Base-by-base conservation (phyloP, 768 basidiomycete species). In the Amyloporia xantha region DNA sequence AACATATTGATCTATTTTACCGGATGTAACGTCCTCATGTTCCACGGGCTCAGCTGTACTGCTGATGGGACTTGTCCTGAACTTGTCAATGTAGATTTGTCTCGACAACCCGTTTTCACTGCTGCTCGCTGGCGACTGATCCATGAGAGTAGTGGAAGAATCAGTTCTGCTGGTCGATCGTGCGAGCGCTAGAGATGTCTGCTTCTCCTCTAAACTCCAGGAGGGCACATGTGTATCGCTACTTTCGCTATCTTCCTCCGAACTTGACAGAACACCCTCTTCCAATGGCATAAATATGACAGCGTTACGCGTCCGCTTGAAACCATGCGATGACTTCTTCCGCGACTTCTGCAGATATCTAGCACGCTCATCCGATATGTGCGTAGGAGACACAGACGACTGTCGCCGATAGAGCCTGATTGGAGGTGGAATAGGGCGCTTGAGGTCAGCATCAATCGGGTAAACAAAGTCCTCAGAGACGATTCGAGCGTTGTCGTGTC, bases 241-340 rank as follows among this genome's bases (percentile, higher is more conserved):
- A n/a, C n/a, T n/a, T n/a, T n/a, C n/a, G 30, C 30, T 7, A 15
- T 33, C 30, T 15, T 33, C 30, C 7, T 33, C 30, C 30, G 30
- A 33, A 33, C 30, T 33, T 36, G 55, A 55, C 30, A 51, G 40
- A 12, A 47, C 46, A n/a, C 58, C 57, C 19, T 45, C 54, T 45
- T 67, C 49, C 58, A 56, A 28, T 37, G 63, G 54, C 62, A 54
- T 54, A 12, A 78, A 66, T 45, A 65, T 65, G 28, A 66, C 68
- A 21, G 70, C 63, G 49, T 77, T 75, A 47, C 70, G 64, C 20
- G 72, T 73, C 43, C 72, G 72, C 47, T 71, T 65, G 17, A 38
- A 19, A 1, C 54, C 49, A 2, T 51, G 49, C 5, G 51, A 49
- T n/a, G n/a, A n/a, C 4, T 49, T 52, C 35, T 26, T 52, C 4